phyloP scores from a whole-genome alignment of 1,284 basidiomycete genomes.

The Malassezia obtusa region DNA sequence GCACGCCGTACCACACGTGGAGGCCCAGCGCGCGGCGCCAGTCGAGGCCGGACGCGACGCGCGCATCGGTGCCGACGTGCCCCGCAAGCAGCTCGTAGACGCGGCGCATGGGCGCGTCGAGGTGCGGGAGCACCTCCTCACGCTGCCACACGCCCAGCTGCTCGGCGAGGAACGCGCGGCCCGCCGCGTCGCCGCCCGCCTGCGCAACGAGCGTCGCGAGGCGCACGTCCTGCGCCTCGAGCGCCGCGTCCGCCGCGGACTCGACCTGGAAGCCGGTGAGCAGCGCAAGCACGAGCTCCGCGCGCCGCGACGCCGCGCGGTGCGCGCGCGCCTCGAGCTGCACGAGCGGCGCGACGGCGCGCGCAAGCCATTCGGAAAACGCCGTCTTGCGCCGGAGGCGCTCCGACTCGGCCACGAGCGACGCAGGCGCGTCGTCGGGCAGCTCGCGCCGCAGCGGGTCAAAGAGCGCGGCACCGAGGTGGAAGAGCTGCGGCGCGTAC shows the following conservation, averaged over 20 bases:
- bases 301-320: slow-evolving; percentile 30
- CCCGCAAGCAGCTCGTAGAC: slow-evolving; percentile 81
- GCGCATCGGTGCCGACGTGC: slow-evolving; percentile 56
- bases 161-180: slow-evolving; percentile 62
- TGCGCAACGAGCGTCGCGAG: slow-evolving; percentile 88
- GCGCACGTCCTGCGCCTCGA: slow-evolving; percentile 68
- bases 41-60: slow-evolving; percentile 64
- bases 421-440: slow-evolving; percentile 53
- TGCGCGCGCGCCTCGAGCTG: slow-evolving; percentile 53
- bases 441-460: slow-evolving; percentile 65
- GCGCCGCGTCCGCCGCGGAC: slow-evolving; percentile 66
- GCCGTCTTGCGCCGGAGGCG: slow-evolving; percentile 67
- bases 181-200: slow-evolving; percentile 67
- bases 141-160: slow-evolving; percentile 79
- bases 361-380: slow-evolving; percentile 74
- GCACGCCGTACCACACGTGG: slow-evolving; percentile 76
- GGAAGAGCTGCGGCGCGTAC: slow-evolving; percentile 60
- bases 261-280: slow-evolving; percentile 80
- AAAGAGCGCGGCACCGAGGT: slow-evolving; percentile 80
- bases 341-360: slow-evolving; percentile 62
- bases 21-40: slow-evolving; percentile 92
- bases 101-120: slow-evolving; percentile 63
- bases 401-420: slow-evolving; percentile 58
- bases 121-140: slow-evolving; percentile 64
- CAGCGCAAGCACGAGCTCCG: slow-evolving; percentile 58